phyloP scores from a whole-genome alignment of 805 yeast species.

The Metschnikowia arizonensis region DNA sequence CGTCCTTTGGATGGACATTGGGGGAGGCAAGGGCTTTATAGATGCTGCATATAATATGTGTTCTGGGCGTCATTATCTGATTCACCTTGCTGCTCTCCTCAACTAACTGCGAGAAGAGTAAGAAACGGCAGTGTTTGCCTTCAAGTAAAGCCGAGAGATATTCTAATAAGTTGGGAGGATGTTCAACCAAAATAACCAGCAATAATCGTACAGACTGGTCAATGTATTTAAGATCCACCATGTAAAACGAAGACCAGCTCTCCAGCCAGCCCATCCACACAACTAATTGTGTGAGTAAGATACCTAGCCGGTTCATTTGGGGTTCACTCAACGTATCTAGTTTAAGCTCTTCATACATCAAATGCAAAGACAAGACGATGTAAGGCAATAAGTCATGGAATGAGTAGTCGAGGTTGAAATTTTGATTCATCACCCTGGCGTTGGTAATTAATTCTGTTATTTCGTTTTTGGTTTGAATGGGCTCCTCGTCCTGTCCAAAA shows the following conservation, averaged over 20 bases:
- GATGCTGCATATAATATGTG: slow-evolving; percentile 52
- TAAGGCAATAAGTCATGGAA: slow-evolving; percentile 57
- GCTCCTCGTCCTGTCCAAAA: slow-evolving; percentile 23
- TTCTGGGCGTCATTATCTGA: slow-evolving; percentile 60
- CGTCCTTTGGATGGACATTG: slow-evolving; percentile 46
- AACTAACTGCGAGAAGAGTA: slow-evolving; percentile 63
- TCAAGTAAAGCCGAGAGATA: slow-evolving; percentile 51
- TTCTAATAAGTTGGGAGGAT: slow-evolving; percentile 58
- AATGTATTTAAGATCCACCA: slow-evolving; percentile 25
- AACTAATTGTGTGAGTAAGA: slow-evolving; percentile 57
- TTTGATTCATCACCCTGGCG: slow-evolving; percentile 27
- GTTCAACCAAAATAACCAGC: slow-evolving; percentile 43
- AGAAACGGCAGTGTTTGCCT: slow-evolving; percentile 45
- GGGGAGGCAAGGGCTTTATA: slow-evolving; percentile 62
- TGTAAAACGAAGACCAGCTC: slow-evolving; percentile 58
- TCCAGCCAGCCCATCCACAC: slow-evolving; percentile 73
- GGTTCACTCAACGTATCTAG: slow-evolving; percentile 47
- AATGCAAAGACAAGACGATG: slow-evolving; percentile 64
- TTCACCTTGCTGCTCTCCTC: slow-evolving; percentile 62
- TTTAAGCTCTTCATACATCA: slow-evolving; percentile 70
- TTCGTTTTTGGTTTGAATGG: slow-evolving; percentile 20
- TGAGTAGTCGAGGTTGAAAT: slow-evolving; percentile 33
- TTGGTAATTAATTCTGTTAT: slow-evolving; percentile 29
- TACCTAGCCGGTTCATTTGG: slow-evolving; percentile 41
- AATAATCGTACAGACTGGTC: slow-evolving; percentile 41